Percentiles rank a stretch among this genome's conserved stretches.
Conservation (phyloP, 345 rosid species). For the Hibiscus syriacus region DNA sequence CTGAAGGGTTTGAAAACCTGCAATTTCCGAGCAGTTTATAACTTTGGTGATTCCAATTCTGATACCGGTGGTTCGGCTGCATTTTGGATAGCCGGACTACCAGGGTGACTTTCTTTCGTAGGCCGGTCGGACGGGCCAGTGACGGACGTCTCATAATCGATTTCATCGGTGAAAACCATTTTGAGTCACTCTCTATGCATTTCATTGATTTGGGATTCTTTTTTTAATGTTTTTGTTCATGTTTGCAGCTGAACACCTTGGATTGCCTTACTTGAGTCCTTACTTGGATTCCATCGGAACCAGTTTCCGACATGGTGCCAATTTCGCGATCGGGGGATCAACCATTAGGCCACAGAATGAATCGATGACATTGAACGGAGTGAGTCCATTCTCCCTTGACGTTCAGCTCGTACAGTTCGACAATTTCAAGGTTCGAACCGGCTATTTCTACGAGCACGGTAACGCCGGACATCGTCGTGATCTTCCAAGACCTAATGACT, state of each 20-base stretch:
- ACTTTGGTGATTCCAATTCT: too few relatives aligned
- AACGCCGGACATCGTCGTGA: not conserved
- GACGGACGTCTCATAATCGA: too few relatives aligned
- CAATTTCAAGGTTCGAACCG: slow-evolving; percentile 57
- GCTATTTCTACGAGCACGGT: slow-evolving; percentile 44
- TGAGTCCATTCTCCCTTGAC: slow-evolving; percentile 79
- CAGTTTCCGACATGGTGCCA: slow-evolving; percentile 75
- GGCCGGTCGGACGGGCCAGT: slow-evolving; percentile 13
- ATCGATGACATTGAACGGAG: slow-evolving; percentile 53
- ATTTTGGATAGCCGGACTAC: slow-evolving; percentile 13
- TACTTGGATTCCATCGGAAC: slow-evolving; percentile 77
- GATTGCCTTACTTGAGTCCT: slow-evolving; percentile 70
- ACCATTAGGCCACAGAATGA: slow-evolving; percentile 76
- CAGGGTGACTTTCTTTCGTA: slow-evolving; percentile 26
- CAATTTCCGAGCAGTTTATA: too few relatives aligned
- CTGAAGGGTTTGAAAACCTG: too few relatives aligned
- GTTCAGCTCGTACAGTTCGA: slow-evolving; percentile 67
- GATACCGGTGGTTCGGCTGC: slow-evolving; percentile 23
- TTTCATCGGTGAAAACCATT: not conserved
- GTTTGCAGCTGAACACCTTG: slow-evolving; percentile 61
- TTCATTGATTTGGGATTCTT: not conserved
- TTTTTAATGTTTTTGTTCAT: not conserved
- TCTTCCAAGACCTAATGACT: slow-evolving; percentile 12
- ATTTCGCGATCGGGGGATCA: slow-evolving; percentile 86
- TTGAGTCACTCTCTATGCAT: not conserved